These are phyloP conservation scores for Wickerhamiella domercqiae DNA, from an alignment of 805 yeast genomes.

Conservation along the genomic window DNA sequence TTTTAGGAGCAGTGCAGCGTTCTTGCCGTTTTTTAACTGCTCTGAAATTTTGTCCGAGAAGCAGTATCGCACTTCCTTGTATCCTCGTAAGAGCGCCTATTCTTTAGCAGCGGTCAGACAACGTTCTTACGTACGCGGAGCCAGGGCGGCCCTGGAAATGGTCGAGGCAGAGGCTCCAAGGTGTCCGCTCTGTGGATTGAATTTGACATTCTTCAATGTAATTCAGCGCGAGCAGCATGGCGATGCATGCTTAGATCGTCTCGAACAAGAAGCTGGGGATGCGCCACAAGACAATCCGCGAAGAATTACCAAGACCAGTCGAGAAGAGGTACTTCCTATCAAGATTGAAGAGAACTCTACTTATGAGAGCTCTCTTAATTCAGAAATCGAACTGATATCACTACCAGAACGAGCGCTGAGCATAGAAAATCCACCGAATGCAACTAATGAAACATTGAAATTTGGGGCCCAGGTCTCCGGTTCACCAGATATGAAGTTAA, in stretches of 20 bases:
- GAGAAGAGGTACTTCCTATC: neutral
- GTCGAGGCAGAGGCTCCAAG: constrained; percentile 4
- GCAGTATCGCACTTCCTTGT: too few relatives aligned
- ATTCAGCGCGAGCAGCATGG: constrained; percentile 21
- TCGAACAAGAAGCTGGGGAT: neutral
- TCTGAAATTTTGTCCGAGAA: too few relatives aligned
- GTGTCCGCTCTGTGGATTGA: constrained; percentile 18
- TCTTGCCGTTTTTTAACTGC: too few relatives aligned
- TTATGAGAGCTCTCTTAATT: neutral
- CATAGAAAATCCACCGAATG: too few relatives aligned
- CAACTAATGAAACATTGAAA: neutral
- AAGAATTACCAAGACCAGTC: too few relatives aligned
- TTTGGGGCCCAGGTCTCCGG: neutral
- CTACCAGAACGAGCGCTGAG: too few relatives aligned
- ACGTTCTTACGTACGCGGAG: too few relatives aligned
- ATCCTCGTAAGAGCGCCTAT: too few relatives aligned
- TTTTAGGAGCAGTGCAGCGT: too few relatives aligned
- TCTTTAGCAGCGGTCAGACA: too few relatives aligned
- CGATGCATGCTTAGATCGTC: constrained; percentile 16
- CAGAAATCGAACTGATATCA: neutral
- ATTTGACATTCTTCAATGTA: constrained; percentile 10
- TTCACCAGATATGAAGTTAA: too few relatives aligned
- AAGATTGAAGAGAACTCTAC: neutral
- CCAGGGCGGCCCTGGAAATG: neutral
- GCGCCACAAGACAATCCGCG: too few relatives aligned